phyloP scores from a whole-genome alignment of 2,329 filamentous ascomycete genomes.

The Arthrobotrys megalospora region DNA sequence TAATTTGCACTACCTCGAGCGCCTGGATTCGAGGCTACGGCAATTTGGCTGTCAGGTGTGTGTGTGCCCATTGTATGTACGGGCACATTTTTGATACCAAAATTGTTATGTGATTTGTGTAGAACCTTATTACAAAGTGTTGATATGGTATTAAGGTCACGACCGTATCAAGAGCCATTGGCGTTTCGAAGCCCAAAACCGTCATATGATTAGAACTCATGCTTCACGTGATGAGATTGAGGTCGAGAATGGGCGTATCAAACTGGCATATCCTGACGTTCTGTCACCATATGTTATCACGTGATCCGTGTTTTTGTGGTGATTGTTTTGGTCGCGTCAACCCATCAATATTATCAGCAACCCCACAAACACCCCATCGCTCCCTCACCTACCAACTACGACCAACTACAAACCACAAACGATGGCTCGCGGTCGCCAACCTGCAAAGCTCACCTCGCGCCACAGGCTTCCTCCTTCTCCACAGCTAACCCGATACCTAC shows the following conservation, averaged over 20 bases:
- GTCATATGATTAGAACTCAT: not conserved
- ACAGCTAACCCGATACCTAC: slow-evolving; percentile 49
- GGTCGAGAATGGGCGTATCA: no score
- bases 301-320: slow-evolving; percentile 2
- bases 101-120: no score
- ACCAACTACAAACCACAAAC: not conserved
- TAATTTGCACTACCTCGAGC: no score
- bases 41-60: no score
- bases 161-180: no score
- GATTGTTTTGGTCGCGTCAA: slow-evolving; percentile 33
- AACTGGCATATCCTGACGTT: no score
- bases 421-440: slow-evolving; percentile 52
- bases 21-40: no score
- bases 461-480: slow-evolving; percentile 49
- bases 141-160: no score
- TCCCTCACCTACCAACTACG: not conserved
- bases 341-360: not conserved
- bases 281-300: not conserved
- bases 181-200: not conserved
- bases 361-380: slow-evolving; percentile 12
- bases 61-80: no score
- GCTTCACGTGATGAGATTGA: no score
- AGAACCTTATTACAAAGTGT: no score
- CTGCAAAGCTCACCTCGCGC: slow-evolving; percentile 37
- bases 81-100: no score